Evolutionary conservation across 2,329 filamentous ascomycete species (phyloP), one percentile per base, ranked within the genome.

Genomic region (Xylaria arbuscula): DNA sequence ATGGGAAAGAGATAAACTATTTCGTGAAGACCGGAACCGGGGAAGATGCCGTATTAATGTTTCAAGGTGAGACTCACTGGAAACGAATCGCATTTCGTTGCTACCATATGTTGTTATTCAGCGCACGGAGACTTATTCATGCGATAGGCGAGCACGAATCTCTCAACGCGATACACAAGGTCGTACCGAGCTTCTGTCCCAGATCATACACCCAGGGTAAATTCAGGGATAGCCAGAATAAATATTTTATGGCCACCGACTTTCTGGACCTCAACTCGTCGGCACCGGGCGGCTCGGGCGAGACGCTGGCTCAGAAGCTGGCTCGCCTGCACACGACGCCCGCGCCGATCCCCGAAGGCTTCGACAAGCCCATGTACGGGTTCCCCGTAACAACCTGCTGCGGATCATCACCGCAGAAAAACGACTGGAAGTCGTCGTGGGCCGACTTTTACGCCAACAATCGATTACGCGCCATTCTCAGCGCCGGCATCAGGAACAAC

Each of bases 381-480:
- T 98, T 98, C 76, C 92, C 92, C 0, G 90, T 91, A 0, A 83
- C 91, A 0, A 98, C 94, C 0, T 97, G 92, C 80, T 98, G 95
- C 79, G 94, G 94, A 1, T 88, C 93, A 54, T 96, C 93, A 8
- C 87, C 86, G 48, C 95, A 98, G 80, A 88, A 93, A 56, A 98
- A 98, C 77, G 81, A 81, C 0, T 97, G 87, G 82, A 87, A 84
- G 56, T 81, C 83, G 6, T 91, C 88, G 11, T 98, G 95, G 95
- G 89, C 92, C 0, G 89, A 93, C 0, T 98, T 98, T 76, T 98
- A 93, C 78, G 92, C 91, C 0, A 85, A 97, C 36, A 90, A 91
- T 73, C 85, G 94, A 3, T 80, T 98, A 58, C 83, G 90, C 11
- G 85, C 84, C 57, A 90, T 98, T 55, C 76, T 92, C 13, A 79